Evolutionary conservation across 2,329 filamentous ascomycete species (phyloP), one percentile per base, ranked within the genome.

Genomic region (Pyricularia grisea): DNA sequence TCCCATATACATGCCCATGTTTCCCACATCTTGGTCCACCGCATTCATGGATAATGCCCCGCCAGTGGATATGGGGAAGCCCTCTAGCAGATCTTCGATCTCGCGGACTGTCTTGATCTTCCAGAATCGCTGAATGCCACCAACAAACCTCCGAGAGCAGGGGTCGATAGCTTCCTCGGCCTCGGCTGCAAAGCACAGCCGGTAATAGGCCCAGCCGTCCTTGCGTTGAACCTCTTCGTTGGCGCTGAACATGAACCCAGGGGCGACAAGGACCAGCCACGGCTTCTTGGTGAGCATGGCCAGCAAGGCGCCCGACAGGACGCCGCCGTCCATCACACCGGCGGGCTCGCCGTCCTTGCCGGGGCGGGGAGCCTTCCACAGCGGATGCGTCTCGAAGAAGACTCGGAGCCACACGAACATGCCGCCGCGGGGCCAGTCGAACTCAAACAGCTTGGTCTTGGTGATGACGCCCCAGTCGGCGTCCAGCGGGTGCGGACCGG

Each of bases 351-450:
- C 42, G 27, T 30, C 72, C n/a, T 65, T 68, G 27, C 67, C 70
- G 28, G 74, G 71, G 30, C 78, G 76, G 63, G 74, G 72, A 2
- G 77, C 77, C 68, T 77, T 74, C 76, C 82, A 89, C 17, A 97
- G 83, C 14, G 92, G 92, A 75, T 97, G 93, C 1, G 83, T 81
- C 68, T 90, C 86, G 73, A 93, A 90, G 76, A 88, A 84, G 71
- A 95, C 79, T 69, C 87, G 84, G 3, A 97, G 74, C 94, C 94
- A 97, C 69, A 96, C 79, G 78, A 97, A 97, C 93, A 97, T 97
- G 75, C 94, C 94, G 50, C 90, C 94, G 31, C 91, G 87, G 0
- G 94, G 93, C 84, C 91, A 93, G 73, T 85, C 79, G 76, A 96
- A 97, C 65, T 89, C 87, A 78, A 90, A 92, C 73, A 97, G 85